Conservation (phyloP, 768 basidiomycete species). For the Gloeopeniophorella convolvens region DNA sequence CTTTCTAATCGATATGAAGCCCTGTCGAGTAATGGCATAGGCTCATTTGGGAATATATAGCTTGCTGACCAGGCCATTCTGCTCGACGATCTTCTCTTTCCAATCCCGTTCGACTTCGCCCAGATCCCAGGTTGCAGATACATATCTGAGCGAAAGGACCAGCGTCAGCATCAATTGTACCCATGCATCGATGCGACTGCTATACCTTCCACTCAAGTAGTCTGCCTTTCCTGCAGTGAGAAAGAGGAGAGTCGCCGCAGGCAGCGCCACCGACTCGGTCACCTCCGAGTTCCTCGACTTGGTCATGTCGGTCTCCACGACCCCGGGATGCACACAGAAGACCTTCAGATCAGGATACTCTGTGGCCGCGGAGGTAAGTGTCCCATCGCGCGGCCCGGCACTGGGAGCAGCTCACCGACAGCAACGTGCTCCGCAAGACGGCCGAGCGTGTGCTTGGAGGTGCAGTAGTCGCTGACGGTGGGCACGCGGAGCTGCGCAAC, state of each 20-base stretch:
- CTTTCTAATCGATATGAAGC: too few species aligned
- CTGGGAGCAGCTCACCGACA: background rate
- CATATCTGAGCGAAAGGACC: too few species aligned
- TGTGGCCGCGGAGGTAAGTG: background rate
- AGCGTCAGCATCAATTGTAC: too few species aligned
- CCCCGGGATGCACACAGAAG: background rate
- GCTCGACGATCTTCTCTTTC: background rate
- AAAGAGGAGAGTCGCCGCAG: background rate
- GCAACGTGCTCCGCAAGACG: background rate
- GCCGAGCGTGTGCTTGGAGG: background rate
- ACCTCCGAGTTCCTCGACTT: too few species aligned
- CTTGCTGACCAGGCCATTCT: background rate
- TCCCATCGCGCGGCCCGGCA: background rate
- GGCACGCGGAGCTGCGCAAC: conserved; percentile 1
- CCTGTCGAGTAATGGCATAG: too few species aligned
- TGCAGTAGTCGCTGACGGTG: background rate
- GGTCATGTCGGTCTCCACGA: background rate
- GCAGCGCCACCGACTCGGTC: background rate
- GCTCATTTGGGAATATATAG: too few species aligned
- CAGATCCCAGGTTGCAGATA: too few species aligned
- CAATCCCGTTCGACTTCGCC: background rate
- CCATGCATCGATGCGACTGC: too few species aligned
- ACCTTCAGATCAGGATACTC: background rate
- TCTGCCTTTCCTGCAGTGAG: conserved; percentile 1
- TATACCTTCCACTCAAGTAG: conserved; percentile 2